Percentiles rank a stretch among this genome's conserved stretches.
Evolutionary conservation across 1,284 basidiomycete species (phyloP).

Genomic region (Flammula alnicola): DNA sequence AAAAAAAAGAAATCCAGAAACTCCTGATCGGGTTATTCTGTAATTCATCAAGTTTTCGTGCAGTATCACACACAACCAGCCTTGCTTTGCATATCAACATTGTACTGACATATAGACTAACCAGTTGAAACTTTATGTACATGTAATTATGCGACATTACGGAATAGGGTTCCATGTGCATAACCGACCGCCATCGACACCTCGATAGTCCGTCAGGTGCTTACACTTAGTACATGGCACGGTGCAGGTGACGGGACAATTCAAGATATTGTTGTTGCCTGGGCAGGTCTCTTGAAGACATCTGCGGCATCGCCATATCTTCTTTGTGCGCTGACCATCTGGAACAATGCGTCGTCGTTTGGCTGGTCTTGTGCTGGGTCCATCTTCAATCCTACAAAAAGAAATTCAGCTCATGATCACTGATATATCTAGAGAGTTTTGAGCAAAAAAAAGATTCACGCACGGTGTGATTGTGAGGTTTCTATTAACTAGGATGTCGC

Average conservation of each 20-base stretch:
- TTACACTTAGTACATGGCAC: background rate
- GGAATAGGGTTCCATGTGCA: no score
- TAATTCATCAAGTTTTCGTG: no score
- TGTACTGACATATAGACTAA: no score
- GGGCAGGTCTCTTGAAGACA: background rate
- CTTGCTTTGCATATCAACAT: no score
- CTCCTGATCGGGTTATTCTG: no score
- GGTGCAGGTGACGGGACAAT: background rate
- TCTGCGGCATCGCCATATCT: background rate
- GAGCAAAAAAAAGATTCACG: no score
- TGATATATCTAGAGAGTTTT: background rate
- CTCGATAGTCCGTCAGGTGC: background rate
- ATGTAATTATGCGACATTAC: no score
- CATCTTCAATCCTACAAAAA: background rate
- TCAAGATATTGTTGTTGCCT: background rate
- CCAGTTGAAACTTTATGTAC: no score
- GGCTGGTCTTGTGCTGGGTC: background rate
- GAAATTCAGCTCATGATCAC: background rate
- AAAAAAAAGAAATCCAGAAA: no score
- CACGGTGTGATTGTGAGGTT: no score
- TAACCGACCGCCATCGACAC: conserved; percentile 5
- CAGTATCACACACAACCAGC: no score
- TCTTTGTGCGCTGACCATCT: background rate
- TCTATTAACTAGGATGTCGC: no score
- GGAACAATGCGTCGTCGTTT: conserved; percentile 1